Percentiles rank a stretch among this genome's conserved stretches.
Conservation (phyloP, 140 eudicot genomes). For the Artemisia princeps region DNA sequence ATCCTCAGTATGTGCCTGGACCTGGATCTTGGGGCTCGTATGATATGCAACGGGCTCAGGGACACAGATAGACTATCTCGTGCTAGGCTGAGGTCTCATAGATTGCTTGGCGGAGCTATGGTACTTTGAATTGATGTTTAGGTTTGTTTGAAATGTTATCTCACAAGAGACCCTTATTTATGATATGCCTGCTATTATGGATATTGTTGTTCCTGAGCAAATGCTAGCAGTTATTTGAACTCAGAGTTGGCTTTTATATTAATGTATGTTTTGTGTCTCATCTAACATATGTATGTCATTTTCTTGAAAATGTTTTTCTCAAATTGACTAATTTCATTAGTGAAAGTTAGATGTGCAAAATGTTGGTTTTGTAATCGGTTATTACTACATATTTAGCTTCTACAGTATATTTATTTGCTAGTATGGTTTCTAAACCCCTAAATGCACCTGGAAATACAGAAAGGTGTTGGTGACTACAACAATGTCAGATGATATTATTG, state of each 20-base stretch:
- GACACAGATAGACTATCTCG: constrained; percentile 54
- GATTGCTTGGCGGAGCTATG: constrained; percentile 31
- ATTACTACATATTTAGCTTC: not conserved
- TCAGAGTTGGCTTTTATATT: constrained; percentile 25
- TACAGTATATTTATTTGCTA: not conserved
- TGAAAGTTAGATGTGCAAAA: constrained; percentile 17
- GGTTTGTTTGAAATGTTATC: constrained; percentile 42
- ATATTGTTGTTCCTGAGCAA: constrained; percentile 27
- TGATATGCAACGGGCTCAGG: constrained; percentile 71
- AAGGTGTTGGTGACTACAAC: constrained; percentile 6
- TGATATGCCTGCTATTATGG: constrained; percentile 30
- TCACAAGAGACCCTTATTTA: constrained; percentile 27
- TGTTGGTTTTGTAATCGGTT: not conserved
- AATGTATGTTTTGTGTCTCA: constrained; percentile 10
- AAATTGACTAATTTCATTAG: not conserved
- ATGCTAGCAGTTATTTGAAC: constrained; percentile 27
- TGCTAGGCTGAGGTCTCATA: constrained; percentile 29
- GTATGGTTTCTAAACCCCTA: constrained; percentile 12
- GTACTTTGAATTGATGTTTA: constrained; percentile 39
- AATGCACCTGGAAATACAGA: constrained; percentile 18
- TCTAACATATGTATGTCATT: constrained; percentile 20
- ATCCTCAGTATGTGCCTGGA: constrained; percentile 81
- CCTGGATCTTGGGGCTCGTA: constrained; percentile 82
- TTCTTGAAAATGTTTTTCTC: not conserved
- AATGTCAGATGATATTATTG: not conserved